phyloP scores from a whole-genome alignment of 106 monocot genomes.

The Agapanthus africanus region DNA sequence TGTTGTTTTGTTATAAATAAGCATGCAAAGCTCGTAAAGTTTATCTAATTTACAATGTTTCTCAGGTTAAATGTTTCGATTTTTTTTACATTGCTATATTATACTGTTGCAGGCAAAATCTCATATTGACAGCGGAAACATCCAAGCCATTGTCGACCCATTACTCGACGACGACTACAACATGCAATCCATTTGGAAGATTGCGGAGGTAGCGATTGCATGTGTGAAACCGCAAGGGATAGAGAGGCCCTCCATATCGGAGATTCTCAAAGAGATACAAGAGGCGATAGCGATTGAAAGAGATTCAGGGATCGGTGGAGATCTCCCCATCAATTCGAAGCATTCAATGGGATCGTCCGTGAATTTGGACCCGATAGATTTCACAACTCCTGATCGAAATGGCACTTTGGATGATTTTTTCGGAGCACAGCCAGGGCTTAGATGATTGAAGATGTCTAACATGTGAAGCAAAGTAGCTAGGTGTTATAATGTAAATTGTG shows the following conservation, averaged over 20 bases:
- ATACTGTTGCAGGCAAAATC: conserved; percentile 39
- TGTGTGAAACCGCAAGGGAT: conserved; percentile 69
- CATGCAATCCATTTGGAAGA: conserved; percentile 57
- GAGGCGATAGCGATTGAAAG: conserved; percentile 70
- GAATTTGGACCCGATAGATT: conserved; percentile 28
- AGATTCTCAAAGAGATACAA: conserved; percentile 21
- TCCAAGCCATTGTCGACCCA: conserved; percentile 55
- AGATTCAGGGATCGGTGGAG: conserved; percentile 10
- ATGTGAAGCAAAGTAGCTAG: not conserved
- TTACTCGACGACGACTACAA: conserved; percentile 28
- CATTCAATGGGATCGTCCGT: conserved; percentile 33
- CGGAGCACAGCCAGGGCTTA: conserved; percentile 39
- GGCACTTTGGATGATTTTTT: conserved; percentile 30
- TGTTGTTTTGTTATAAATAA: no score
- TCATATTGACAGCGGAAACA: conserved; percentile 55
- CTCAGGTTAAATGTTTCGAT: no score
- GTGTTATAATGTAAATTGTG: not conserved
- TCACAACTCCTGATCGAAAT: conserved; percentile 25
- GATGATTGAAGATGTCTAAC: conserved; percentile 12
- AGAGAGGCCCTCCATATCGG: conserved; percentile 71
- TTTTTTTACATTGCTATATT: no score
- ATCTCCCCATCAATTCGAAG: conserved; percentile 17
- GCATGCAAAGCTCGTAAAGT: no score
- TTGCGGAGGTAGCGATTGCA: conserved; percentile 51
- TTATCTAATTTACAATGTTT: no score